Conservation (phyloP, 1,139 yeast species). For the Pichia sp. region DNA sequence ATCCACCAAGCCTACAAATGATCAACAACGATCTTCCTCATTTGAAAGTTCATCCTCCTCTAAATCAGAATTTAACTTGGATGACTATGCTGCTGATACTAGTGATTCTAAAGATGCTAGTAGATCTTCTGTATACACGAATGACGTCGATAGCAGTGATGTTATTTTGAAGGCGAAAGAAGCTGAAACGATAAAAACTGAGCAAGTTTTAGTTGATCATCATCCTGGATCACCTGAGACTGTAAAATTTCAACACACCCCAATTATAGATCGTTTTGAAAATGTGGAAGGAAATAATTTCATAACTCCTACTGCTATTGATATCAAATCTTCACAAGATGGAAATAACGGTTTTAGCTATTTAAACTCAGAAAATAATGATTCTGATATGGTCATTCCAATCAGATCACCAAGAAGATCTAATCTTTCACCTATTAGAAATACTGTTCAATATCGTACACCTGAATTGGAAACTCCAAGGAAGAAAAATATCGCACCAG, state of each 20-base stretch:
- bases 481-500: slow-evolving; percentile 5
- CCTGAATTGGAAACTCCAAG: slow-evolving; percentile 17
- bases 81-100: slow-evolving; percentile 12
- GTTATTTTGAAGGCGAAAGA: not conserved
- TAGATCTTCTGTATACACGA: slow-evolving; percentile 6
- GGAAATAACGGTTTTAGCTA: not conserved
- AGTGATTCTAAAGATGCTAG: slow-evolving; percentile 2
- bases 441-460: slow-evolving; percentile 17
- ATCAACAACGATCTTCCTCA: not conserved
- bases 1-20: too few relatives aligned
- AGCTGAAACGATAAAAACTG: not conserved
- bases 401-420: slow-evolving; percentile 17
- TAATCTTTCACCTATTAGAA: slow-evolving; percentile 13
- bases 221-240: slow-evolving; percentile 3
- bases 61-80: slow-evolving; percentile 15
- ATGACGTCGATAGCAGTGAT: not conserved
- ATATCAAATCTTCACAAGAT: not conserved
- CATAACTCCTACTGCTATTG: slow-evolving; percentile 1
- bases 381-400: slow-evolving; percentile 14
- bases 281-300: not conserved
- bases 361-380: not conserved
- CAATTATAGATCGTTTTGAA: slow-evolving; percentile 3
- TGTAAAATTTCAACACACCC: slow-evolving; percentile 1
- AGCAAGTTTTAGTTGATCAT: slow-evolving; percentile 6
- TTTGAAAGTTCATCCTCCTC: slow-evolving; percentile 3